A percentile compares a stretch with the other conserved stretches of the same genome.
Evolutionary conservation across 306 rosid species (phyloP).

Genomic region (Prunus mira): DNA sequence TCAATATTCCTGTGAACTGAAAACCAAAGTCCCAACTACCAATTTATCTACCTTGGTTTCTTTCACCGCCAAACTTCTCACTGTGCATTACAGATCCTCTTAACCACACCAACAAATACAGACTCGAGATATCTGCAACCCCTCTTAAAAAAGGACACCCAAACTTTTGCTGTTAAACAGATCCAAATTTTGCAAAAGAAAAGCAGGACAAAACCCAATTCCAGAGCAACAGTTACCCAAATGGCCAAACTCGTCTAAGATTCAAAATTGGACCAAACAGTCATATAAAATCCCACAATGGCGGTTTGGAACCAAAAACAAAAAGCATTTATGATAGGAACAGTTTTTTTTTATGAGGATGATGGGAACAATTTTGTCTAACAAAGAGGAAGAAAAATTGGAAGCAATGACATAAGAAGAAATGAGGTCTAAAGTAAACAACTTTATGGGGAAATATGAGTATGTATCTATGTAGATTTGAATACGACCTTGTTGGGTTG

Average conservation of each 20-base stretch:
- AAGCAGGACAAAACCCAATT: neutral
- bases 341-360: neutral
- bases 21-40: conserved; percentile 46
- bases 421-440: conserved; percentile 14
- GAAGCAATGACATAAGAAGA: conserved; percentile 1
- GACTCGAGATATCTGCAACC: neutral
- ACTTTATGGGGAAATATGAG: conserved; percentile 19
- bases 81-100: neutral
- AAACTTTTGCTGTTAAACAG: conserved; percentile 2
- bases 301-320: conserved; percentile 19
- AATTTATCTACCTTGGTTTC: conserved; percentile 14
- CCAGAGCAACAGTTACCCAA: neutral
- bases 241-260: conserved; percentile 6
- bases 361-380: conserved; percentile 5
- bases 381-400: conserved; percentile 14
- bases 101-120: conserved; percentile 12
- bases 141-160: neutral
- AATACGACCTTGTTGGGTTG: conserved; percentile 1
- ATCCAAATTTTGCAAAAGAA: conserved; percentile 12
- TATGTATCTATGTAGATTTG: conserved; percentile 2
- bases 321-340: conserved; percentile 13
- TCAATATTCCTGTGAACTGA: conserved; percentile 40
- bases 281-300: conserved; percentile 10
- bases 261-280: conserved; percentile 9
- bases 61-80: conserved; percentile 15